Evolutionary conservation across 73 alveolate genomes (phyloP).

Genomic region (Paramecium biaurelia): DNA sequence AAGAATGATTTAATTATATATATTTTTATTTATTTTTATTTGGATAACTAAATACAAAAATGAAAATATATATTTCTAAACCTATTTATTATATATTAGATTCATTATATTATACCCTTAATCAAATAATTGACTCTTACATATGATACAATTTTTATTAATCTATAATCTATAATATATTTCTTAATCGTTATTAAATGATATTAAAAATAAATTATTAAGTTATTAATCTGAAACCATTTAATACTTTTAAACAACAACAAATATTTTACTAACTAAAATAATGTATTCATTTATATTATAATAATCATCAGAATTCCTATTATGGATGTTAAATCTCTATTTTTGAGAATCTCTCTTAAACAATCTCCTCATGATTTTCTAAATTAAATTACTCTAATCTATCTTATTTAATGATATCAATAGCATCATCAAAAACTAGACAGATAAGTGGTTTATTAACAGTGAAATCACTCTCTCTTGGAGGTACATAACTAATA

Average conservation of each 20-base stretch:
- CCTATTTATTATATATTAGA: too few species aligned
- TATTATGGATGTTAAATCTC: neutral
- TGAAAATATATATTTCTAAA: too few species aligned
- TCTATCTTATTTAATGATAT: neutral
- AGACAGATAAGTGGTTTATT: neutral
- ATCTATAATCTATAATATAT: too few species aligned
- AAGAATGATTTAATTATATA: neutral
- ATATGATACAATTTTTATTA: too few species aligned
- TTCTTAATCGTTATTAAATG: too few species aligned
- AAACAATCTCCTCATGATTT: neutral
- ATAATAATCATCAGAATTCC: constrained; percentile 1
- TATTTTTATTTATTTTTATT: neutral
- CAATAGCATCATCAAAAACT: constrained; percentile 47
- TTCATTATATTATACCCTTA: too few species aligned
- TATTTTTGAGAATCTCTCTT: constrained; percentile 25
- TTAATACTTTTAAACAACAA: too few species aligned
- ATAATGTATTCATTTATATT: neutral
- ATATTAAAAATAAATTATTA: too few species aligned
- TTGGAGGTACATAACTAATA: constrained; percentile 46
- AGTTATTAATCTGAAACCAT: too few species aligned
- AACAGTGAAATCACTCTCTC: constrained; percentile 1
- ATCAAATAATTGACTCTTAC: too few species aligned
- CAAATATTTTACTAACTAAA: neutral
- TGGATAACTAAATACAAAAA: neutral
- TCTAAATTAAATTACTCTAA: constrained; percentile 28